A percentile compares a stretch with the other conserved stretches of the same genome.
Evolutionary conservation across 176 grass and related monocot genomes (phyloP).

Genomic region (Avena sativa): DNA sequence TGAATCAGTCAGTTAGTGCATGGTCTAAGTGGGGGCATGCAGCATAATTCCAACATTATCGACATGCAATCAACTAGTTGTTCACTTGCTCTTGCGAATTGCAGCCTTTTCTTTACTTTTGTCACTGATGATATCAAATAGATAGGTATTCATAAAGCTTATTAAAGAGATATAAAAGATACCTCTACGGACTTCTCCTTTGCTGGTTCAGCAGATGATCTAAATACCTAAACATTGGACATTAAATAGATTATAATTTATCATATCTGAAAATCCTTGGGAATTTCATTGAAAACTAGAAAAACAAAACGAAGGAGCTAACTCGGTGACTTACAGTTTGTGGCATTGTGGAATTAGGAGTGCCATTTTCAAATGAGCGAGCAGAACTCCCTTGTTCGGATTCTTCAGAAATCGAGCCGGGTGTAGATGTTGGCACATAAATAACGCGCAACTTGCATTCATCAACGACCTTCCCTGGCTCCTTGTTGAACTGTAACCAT

Average conservation of each 20-base stretch:
- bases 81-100: constrained; percentile 15
- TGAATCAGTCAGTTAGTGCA: constrained; percentile 18
- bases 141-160: constrained; percentile 21
- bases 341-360: constrained; percentile 48
- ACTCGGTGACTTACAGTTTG: constrained; percentile 67
- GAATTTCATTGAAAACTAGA: constrained; percentile 31
- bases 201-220: constrained; percentile 62
- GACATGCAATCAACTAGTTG: background rate
- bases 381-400: constrained; percentile 85
- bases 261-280: background rate
- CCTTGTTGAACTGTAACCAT: constrained; percentile 83
- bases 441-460: constrained; percentile 92
- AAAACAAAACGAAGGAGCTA: background rate
- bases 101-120: constrained; percentile 6
- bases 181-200: constrained; percentile 83
- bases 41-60: constrained; percentile 19
- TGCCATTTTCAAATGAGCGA: constrained; percentile 70
- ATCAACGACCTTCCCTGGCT: constrained; percentile 79
- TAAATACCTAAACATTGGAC: constrained; percentile 64
- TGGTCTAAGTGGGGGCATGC: background rate
- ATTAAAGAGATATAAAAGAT: constrained; percentile 32
- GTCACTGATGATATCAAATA: constrained; percentile 25
- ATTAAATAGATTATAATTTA: constrained; percentile 27
- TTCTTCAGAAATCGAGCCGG: constrained; percentile 71
- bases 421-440: constrained; percentile 70